A percentile compares a stretch with the other conserved stretches of the same genome.
These are phyloP conservation scores for Escovopsis sp. DNA, from an alignment of 2,329 filamentous ascomycete genomes.

Conservation along the genomic window DNA sequence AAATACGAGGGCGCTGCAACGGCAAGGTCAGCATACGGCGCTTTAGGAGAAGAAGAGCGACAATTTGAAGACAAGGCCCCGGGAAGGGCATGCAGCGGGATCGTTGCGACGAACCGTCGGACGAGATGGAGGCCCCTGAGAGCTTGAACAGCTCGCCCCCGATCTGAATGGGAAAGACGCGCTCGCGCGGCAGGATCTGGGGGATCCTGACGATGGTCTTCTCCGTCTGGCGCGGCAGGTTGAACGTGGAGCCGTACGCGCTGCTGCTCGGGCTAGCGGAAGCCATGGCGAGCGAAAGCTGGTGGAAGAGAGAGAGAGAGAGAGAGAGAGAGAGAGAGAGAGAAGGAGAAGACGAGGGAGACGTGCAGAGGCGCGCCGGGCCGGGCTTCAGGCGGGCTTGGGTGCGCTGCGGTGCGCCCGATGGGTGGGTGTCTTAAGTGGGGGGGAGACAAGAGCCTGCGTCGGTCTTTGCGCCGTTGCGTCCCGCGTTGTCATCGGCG, in stretches of 20 bases:
- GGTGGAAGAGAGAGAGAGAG: too few species aligned
- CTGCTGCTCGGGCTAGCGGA: conserved; percentile 14
- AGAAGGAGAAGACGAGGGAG: background rate
- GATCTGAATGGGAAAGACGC: conserved; percentile 63
- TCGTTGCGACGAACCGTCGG: conserved; percentile 42
- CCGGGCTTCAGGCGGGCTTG: too few species aligned
- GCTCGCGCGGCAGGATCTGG: conserved; percentile 49
- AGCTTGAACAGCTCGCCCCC: conserved; percentile 58
- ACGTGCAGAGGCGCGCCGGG: too few species aligned
- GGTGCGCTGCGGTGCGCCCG: too few species aligned
- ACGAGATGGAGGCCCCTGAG: conserved; percentile 58
- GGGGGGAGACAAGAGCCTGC: too few species aligned
- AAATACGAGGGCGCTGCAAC: conserved; percentile 80
- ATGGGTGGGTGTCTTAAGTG: too few species aligned
- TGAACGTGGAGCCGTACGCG: conserved; percentile 9
- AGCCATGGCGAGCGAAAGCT: conserved; percentile 13
- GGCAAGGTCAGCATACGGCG: conserved; percentile 4
- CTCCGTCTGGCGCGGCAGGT: conserved; percentile 14
- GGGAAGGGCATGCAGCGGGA: background rate
- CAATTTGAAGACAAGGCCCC: too few species aligned
- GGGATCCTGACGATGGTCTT: conserved; percentile 33
- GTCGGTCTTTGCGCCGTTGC: too few species aligned
- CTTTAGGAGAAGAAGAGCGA: too few species aligned
- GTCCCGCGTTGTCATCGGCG: too few species aligned
- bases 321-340: too few species aligned